Evolutionary conservation across 2,329 filamentous ascomycete species (phyloP).

Genomic region (Gnomoniopsis smithogilvyi): DNA sequence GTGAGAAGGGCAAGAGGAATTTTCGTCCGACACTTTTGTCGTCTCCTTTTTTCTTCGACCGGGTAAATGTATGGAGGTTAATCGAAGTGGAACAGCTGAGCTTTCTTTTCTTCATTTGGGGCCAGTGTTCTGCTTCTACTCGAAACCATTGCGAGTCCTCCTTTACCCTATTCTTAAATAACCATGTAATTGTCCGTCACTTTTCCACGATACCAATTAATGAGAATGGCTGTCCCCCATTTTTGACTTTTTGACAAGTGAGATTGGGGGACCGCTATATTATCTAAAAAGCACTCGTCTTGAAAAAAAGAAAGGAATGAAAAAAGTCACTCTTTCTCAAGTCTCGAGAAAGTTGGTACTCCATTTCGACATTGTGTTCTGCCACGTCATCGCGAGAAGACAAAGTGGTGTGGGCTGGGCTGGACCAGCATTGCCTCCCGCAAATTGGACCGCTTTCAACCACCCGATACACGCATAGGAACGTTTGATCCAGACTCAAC

Average conservation of each 20-base stretch:
- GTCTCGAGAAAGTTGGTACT: too few species aligned
- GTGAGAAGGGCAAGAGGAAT: constrained; percentile 7
- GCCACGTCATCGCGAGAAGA: too few species aligned
- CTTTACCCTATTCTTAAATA: constrained; percentile 25
- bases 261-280: not conserved
- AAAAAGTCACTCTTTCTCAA: too few species aligned
- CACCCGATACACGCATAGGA: too few species aligned
- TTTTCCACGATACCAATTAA: constrained; percentile 49
- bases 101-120: not conserved
- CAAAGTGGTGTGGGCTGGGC: too few species aligned
- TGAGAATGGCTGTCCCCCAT: constrained; percentile 33
- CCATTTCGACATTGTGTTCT: too few species aligned
- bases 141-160: constrained; percentile 13
- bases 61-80: constrained; percentile 12
- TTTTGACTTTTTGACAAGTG: constrained; percentile 10
- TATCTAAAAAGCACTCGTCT: not conserved
- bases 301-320: too few species aligned
- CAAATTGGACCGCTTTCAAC: too few species aligned
- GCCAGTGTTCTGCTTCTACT: constrained; percentile 11
- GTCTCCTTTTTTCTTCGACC: constrained; percentile 17
- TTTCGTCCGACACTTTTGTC: constrained; percentile 15
- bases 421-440: too few species aligned
- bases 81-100: constrained; percentile 12
- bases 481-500: too few species aligned
- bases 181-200: constrained; percentile 45